Evolutionary conservation across 176 grass and related monocot genomes (phyloP).

Genomic region (Ensete glaucum): DNA sequence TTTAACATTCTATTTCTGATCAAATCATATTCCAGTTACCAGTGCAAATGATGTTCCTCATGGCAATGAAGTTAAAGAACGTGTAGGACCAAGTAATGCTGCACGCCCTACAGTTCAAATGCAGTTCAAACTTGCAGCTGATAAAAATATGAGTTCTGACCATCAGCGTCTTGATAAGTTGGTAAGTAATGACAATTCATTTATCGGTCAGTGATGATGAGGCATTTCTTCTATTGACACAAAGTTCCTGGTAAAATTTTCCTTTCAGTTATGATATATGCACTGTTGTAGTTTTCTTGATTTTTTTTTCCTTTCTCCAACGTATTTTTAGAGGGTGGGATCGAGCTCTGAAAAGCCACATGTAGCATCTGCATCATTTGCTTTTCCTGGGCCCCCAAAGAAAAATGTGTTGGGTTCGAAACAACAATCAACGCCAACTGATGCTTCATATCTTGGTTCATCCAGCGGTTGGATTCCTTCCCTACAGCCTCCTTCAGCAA

Average conservation of each 20-base stretch:
- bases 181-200: constrained; percentile 26
- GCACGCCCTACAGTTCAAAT: constrained; percentile 29
- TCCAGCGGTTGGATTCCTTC: constrained; percentile 50
- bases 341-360: constrained; percentile 32
- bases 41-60: constrained; percentile 30
- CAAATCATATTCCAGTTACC: constrained; percentile 17
- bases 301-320: background rate
- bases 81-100: constrained; percentile 35
- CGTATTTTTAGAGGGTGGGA: constrained; percentile 30
- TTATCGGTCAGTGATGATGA: background rate
- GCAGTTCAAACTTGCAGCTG: constrained; percentile 41
- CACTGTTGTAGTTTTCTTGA: no score
- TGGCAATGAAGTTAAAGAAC: constrained; percentile 34
- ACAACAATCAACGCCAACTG: constrained; percentile 28
- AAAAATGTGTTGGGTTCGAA: constrained; percentile 42
- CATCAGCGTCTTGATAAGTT: constrained; percentile 27
- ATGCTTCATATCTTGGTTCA: constrained; percentile 36
- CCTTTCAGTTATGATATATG: no score
- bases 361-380: constrained; percentile 18
- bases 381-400: constrained; percentile 36
- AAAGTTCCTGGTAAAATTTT: no score
- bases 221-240: background rate
- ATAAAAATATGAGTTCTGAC: constrained; percentile 15
- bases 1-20: background rate
- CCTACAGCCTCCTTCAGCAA: constrained; percentile 49